Percentiles rank a stretch among this genome's conserved stretches.
Conservation (phyloP, 352 stramenopile genomes). For the Phytophthora palmivora region DNA sequence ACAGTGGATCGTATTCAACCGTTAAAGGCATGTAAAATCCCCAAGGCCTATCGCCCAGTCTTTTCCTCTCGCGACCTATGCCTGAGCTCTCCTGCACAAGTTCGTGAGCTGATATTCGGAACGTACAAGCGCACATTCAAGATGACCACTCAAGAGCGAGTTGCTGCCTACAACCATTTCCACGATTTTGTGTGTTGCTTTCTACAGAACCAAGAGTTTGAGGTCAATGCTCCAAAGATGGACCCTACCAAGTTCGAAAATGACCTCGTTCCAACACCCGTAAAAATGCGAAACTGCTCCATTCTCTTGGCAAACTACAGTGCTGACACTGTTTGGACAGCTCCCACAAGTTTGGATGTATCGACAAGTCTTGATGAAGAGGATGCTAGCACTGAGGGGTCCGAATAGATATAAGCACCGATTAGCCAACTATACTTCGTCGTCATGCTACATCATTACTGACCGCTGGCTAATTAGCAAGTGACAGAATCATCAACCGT, state of each 20-base stretch:
- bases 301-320: conserved; percentile 25
- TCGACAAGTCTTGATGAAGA: conserved; percentile 3
- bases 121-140: conserved; percentile 19
- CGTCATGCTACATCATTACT: too few relatives aligned
- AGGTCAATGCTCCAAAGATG: conserved; percentile 31
- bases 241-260: conserved; percentile 9
- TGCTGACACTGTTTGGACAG: conserved; percentile 15
- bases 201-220: conserved; percentile 30
- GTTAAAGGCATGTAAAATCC: conserved; percentile 22
- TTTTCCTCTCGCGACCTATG: conserved; percentile 37
- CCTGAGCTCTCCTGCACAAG: conserved; percentile 13
- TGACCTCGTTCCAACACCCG: conserved; percentile 20
- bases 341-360: not conserved
- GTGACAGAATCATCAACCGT: too few relatives aligned
- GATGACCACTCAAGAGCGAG: conserved; percentile 21
- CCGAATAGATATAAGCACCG: too few relatives aligned
- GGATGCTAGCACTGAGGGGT: not conserved
- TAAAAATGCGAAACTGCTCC: conserved; percentile 30
- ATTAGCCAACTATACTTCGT: too few relatives aligned
- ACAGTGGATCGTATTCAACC: conserved; percentile 14
- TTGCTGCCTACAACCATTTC: conserved; percentile 34
- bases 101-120: conserved; percentile 34
- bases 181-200: conserved; percentile 40
- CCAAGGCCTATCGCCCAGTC: conserved; percentile 16
- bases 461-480: too few relatives aligned